Base-by-base conservation (phyloP, 208 protist genomes). In the Leishmania arabica region DNA sequence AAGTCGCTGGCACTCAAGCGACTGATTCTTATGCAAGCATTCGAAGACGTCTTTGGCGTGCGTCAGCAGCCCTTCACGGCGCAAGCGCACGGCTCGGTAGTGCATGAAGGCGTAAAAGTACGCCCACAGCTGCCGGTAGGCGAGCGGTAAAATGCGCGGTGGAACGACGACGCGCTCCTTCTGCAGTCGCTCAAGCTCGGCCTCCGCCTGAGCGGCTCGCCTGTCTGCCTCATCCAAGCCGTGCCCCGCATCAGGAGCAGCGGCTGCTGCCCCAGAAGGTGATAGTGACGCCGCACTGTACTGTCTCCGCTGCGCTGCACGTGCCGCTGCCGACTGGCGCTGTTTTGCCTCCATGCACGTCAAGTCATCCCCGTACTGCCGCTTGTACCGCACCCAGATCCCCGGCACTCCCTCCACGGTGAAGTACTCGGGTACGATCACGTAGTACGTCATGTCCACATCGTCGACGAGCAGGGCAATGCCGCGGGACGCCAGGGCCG, bases 51-150 rank as follows among this genome's bases (percentile, higher is more conserved):
- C 72, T 34, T n/a, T 72, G 24, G 64, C 3, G 27, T 34, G 80
- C 31, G 76, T 5, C 68, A 31, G 49, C 45, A 27, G 47, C 2
- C 74, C 34, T 54, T 69, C 66, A 1, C 69, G 56, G 5, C 82
- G 75, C 70, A 66, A 53, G 56, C n/a, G 37, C 8, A 78, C 31
- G 0, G 82, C 81, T 27, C 76, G 66, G 42, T 82, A 54, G 68
- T 92, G 89, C 70, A 69, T 77, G 68, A 84, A 92, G 17, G 90
- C 89, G 82, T 94, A 92, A 64, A 92, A 94, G 77, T 87, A 94
- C 0, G 88, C 90, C 89, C 90, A 94, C 45, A 94, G 79, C 78
- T 87, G 72, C 19, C 81, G 80, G 70, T 79, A 88, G 19, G 75
- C 77, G 15, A 87, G 53, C 34, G 77, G 71, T 56, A 82, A 53